Conservation (phyloP, 768 basidiomycete genomes). For the Agaricus sinodeliciosus region DNA sequence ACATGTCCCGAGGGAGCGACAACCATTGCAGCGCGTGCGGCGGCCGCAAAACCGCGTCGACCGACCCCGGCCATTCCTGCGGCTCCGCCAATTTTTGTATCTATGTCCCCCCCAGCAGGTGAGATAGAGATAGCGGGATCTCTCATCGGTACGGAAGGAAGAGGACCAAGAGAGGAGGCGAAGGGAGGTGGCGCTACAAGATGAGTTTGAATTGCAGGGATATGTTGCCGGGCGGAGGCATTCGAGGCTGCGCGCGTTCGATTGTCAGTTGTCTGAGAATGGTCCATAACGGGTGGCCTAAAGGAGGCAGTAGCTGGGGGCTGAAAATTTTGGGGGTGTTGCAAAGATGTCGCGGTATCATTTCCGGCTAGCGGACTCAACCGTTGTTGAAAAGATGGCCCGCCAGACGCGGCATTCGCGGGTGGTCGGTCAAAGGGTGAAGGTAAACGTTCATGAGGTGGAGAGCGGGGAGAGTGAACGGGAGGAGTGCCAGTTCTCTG, state of each 20-base stretch:
- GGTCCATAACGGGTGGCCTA: not conserved
- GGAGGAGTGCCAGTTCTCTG: constrained; percentile 12
- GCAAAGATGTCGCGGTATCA: constrained; percentile 13
- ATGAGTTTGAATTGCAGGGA: not conserved
- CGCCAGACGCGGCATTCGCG: constrained; percentile 17
- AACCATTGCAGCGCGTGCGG: constrained; percentile 47
- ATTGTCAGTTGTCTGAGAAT: not conserved
- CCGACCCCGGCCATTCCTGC: constrained; percentile 93
- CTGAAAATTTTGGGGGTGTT: constrained; percentile 10
- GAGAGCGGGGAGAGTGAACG: constrained; percentile 2
- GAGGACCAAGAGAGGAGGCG: not conserved
- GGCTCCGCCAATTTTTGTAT: constrained; percentile 69
- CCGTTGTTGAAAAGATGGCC: constrained; percentile 22
- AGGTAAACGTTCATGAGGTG: constrained; percentile 19
- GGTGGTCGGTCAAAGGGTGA: constrained; percentile 24
- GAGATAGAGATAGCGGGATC: constrained; percentile 1
- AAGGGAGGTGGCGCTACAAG: not conserved
- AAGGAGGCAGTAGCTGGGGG: constrained; percentile 8
- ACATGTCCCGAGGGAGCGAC: constrained; percentile 14
- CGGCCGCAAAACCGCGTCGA: constrained; percentile 76
- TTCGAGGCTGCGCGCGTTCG: constrained; percentile 1
- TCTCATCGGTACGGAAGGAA: constrained; percentile 15
- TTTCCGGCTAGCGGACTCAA: constrained; percentile 28
- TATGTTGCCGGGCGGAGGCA: not conserved
- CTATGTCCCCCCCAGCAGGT: constrained; percentile 29